A percentile compares a stretch with the other conserved stretches of the same genome.
These are phyloP conservation scores for Biscutella laevigata DNA, from an alignment of 441 rosid genomes.

Conservation along the genomic window DNA sequence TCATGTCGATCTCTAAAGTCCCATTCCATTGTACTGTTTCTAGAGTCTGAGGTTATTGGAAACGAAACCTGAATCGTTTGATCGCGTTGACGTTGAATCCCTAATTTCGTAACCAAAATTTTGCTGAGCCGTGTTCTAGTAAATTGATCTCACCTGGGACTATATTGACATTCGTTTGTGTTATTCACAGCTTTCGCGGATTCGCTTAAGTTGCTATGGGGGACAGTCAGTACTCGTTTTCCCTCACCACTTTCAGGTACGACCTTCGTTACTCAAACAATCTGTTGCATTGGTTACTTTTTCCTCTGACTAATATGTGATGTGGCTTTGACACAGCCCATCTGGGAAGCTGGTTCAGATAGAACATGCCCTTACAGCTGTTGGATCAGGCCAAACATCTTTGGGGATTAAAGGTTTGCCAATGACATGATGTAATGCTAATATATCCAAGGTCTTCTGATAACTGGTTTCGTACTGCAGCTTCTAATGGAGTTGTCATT, in stretches of 20 bases:
- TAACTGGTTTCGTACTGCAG: slow-evolving; percentile 31
- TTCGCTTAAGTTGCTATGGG: slow-evolving; percentile 16
- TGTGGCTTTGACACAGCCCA: slow-evolving; percentile 41
- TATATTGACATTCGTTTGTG: background rate
- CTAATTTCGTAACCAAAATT: background rate
- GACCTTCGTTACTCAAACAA: background rate
- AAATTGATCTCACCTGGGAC: background rate
- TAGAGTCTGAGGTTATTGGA: background rate
- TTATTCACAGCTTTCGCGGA: slow-evolving; percentile 3
- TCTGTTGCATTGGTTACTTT: background rate
- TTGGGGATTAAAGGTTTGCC: slow-evolving; percentile 80
- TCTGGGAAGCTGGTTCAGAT: slow-evolving; percentile 99
- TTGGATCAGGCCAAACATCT: slow-evolving; percentile 95
- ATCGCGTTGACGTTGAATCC: background rate
- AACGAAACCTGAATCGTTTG: slow-evolving; percentile 2
- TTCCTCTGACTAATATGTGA: background rate
- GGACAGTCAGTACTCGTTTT: slow-evolving; percentile 29
- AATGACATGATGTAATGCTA: background rate
- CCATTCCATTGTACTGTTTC: background rate
- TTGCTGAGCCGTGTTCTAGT: background rate
- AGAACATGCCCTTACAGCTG: slow-evolving; percentile 94
- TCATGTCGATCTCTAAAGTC: background rate
- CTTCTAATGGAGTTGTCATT: slow-evolving; percentile 92
- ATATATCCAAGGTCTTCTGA: background rate
- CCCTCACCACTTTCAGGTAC: slow-evolving; percentile 29